These are phyloP conservation scores for Ilex aquifolium DNA, from an alignment of 257 asterid genomes.

Conservation along the genomic window DNA sequence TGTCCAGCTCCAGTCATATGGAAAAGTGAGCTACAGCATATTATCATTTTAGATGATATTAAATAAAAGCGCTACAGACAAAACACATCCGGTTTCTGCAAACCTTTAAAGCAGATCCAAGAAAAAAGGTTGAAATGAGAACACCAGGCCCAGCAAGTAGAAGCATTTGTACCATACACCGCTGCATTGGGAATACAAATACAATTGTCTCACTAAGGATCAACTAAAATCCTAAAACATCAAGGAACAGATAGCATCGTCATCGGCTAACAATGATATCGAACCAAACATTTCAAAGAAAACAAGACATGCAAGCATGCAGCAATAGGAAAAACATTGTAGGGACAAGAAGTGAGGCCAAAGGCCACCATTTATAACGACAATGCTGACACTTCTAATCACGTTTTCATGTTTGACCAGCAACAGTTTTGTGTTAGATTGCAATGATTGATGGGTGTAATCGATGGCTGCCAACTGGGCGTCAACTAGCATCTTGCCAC, in stretches of 20 bases:
- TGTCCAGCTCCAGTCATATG: slow-evolving; percentile 93
- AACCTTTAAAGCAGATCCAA: slow-evolving; percentile 88
- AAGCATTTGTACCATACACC: slow-evolving; percentile 81
- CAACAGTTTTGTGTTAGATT: too few species aligned
- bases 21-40: slow-evolving; percentile 65
- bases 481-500: too few species aligned
- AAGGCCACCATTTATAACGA: not conserved
- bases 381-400: too few species aligned
- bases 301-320: too few species aligned
- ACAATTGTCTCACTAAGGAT: not conserved
- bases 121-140: slow-evolving; percentile 76
- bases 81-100: slow-evolving; percentile 24
- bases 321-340: not conserved
- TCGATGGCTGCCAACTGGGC: too few species aligned
- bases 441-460: too few species aligned
- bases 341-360: not conserved
- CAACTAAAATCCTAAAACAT: too few species aligned
- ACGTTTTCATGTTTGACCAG: too few species aligned
- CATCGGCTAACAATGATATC: too few species aligned
- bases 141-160: slow-evolving; percentile 99
- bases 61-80: slow-evolving; percentile 6
- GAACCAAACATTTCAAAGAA: too few species aligned
- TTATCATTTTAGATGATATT: slow-evolving; percentile 20
- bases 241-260: too few species aligned
- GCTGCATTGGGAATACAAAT: slow-evolving; percentile 34